A percentile compares a stretch with the other conserved stretches of the same genome.
phyloP scores from a whole-genome alignment of 345 rosid genomes.

The Chamaenerion angustifolium region DNA sequence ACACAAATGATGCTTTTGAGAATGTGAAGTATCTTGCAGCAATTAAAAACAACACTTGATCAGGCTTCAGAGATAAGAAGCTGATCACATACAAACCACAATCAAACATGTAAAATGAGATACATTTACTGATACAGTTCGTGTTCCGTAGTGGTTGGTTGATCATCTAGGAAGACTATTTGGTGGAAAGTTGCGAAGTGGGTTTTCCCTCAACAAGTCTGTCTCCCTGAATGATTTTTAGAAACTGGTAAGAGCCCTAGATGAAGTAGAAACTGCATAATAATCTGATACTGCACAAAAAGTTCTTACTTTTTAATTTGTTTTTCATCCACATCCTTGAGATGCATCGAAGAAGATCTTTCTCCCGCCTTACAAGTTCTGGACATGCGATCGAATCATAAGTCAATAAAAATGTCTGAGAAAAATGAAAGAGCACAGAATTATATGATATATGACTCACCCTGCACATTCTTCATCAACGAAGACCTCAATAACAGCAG shows the following conservation, averaged over 20 bases:
- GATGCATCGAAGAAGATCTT: constrained; percentile 23
- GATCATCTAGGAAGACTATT: constrained; percentile 59
- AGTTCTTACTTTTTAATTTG: constrained; percentile 32
- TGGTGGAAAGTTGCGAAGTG: constrained; percentile 65
- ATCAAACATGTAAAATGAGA: background rate
- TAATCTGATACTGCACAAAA: no score
- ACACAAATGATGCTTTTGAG: no score
- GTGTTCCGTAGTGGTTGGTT: background rate
- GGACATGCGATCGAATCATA: constrained; percentile 3
- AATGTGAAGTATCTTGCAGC: no score
- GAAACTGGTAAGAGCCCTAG: no score
- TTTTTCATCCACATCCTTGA: constrained; percentile 21
- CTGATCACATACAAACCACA: constrained; percentile 7
- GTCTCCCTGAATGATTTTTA: constrained; percentile 37
- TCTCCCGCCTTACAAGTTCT: constrained; percentile 14
- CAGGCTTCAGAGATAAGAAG: constrained; percentile 39
- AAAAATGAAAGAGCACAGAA: background rate
- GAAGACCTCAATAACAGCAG: constrained; percentile 57
- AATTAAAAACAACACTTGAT: constrained; percentile 1
- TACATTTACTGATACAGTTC: background rate
- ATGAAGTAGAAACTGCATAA: no score
- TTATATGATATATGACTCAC: constrained; percentile 27
- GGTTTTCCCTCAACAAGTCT: constrained; percentile 64
- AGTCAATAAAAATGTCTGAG: no score
- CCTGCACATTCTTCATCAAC: constrained; percentile 55